Percentiles rank a stretch among this genome's conserved stretches.
Conservation (phyloP, 441 rosid species). For the Metrosideros polymorpha region DNA sequence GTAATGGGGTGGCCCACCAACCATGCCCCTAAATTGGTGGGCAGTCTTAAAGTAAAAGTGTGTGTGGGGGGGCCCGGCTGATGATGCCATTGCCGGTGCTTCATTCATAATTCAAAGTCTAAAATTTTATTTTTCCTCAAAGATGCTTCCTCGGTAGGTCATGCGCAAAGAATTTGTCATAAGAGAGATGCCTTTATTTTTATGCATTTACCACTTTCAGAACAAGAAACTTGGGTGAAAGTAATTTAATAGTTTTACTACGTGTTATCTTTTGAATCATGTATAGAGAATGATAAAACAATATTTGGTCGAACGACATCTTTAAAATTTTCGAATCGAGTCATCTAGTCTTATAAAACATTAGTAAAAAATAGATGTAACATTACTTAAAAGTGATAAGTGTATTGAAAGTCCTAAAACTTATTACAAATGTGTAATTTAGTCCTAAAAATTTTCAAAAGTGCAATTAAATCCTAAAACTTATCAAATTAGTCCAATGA, state of each 20-base stretch:
- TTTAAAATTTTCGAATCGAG: neutral
- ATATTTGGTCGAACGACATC: neutral
- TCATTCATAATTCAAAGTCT: neutral
- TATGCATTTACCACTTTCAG: neutral
- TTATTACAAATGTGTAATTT: too few relatives aligned
- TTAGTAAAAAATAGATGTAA: neutral
- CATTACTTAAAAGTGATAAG: too few relatives aligned
- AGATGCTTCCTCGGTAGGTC: neutral
- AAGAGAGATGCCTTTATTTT: neutral
- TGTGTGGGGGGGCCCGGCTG: slow-evolving; percentile 12
- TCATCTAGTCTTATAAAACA: rapidly evolving
- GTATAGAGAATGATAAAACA: neutral
- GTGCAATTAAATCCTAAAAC: too few relatives aligned
- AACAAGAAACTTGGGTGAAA: neutral
- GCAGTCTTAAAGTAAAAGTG: slow-evolving; percentile 25
- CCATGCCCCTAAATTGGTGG: slow-evolving; percentile 26
- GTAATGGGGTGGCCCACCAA: slow-evolving; percentile 19
- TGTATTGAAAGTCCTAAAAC: too few relatives aligned
- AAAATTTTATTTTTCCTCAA: neutral
- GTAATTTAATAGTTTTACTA: neutral
- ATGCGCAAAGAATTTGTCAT: neutral
- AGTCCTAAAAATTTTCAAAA: too few relatives aligned
- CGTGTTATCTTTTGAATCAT: neutral
- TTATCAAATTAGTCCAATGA: too few relatives aligned
- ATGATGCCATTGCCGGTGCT: slow-evolving; percentile 4